Base-by-base conservation (phyloP, 2,329 filamentous ascomycete genomes). In the Apiospora aurea region DNA sequence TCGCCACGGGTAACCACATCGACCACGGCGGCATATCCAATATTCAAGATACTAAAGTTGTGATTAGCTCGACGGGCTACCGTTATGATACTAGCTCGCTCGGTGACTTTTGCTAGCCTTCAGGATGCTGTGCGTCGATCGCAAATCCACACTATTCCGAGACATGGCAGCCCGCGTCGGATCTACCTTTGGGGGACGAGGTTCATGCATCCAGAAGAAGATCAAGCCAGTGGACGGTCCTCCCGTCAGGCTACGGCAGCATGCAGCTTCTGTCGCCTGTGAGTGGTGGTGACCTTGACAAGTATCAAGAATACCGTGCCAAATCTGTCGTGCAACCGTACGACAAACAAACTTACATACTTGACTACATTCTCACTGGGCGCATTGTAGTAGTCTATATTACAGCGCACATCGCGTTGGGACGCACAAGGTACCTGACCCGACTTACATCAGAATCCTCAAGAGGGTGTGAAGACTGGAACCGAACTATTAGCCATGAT, bases 401-500 rank as follows among this genome's bases (percentile, higher is more conserved):
- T n/a, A 41, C 34, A 24, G 29, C 57, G 34, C 46, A 64, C 34
- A 14, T 64, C 34, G 57, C 41, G 57, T 64, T n/a, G 57, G 18
- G 57, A 41, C 18, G 57, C 57, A 64, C 57, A 41, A 11, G 29
- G 14, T 41, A 18, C 34, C 16, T 6, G 34, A 14, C 24, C 57
- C 34, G 34, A n/a, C 16, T 38, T 41, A 64, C 57, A 29, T 38
- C 66, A 67, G n/a, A 21, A 1, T 47, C 13, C 29, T 21, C 18
- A 1, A 38, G 29, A 34, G 26, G 53, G 53, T 61, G 53, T 61
- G 18, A 64, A 64, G 57, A n/a, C 64, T 8, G 26, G 14, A 14
- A 26, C 16, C 4, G n/a, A 14, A 47, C 26, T 18, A 1, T 46
- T 68, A 14, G 41, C 41, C 41, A 57, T 51, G 76, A 57, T 51